Conservation (phyloP, 2,329 filamentous ascomycete genomes). For the Chaetomiaceae sp. region DNA sequence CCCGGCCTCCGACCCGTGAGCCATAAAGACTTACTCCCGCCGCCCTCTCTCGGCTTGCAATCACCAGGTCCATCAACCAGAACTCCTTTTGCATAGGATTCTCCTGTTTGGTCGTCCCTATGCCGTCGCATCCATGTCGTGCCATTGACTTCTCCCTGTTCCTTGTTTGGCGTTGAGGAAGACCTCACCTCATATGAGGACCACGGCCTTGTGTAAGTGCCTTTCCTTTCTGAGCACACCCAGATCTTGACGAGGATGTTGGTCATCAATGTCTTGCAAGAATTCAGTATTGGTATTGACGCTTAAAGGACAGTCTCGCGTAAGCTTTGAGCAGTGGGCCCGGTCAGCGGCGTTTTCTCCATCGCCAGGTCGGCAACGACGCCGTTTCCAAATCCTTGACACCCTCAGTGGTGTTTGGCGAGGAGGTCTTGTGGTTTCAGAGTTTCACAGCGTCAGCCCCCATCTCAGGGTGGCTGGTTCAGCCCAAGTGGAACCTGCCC, state of each 20-base stretch:
- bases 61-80: too few relatives aligned
- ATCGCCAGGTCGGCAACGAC: not conserved
- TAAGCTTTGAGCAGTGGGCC: not conserved
- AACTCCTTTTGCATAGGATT: too few relatives aligned
- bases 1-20: too few relatives aligned
- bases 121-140: too few relatives aligned
- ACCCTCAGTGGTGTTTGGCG: not conserved
- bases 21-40: too few relatives aligned
- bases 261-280: too few relatives aligned
- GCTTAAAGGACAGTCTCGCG: not conserved
- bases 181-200: not conserved
- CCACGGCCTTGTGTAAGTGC: constrained; percentile 3
- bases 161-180: not conserved
- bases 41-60: too few relatives aligned
- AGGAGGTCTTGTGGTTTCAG: not conserved
- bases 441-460: not conserved
- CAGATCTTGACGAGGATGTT: too few relatives aligned
- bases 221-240: not conserved
- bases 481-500: constrained; percentile 7
- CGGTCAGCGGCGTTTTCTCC: not conserved
- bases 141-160: too few relatives aligned
- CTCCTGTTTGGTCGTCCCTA: too few relatives aligned
- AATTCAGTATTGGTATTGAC: too few relatives aligned
- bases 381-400: not conserved
- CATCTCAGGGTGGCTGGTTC: constrained; percentile 7